Percentiles rank a stretch among this genome's conserved stretches.
Evolutionary conservation across 495 filamentous ascomycete genomes (phyloP).

Genomic region (Aspergillus avenaceus): DNA sequence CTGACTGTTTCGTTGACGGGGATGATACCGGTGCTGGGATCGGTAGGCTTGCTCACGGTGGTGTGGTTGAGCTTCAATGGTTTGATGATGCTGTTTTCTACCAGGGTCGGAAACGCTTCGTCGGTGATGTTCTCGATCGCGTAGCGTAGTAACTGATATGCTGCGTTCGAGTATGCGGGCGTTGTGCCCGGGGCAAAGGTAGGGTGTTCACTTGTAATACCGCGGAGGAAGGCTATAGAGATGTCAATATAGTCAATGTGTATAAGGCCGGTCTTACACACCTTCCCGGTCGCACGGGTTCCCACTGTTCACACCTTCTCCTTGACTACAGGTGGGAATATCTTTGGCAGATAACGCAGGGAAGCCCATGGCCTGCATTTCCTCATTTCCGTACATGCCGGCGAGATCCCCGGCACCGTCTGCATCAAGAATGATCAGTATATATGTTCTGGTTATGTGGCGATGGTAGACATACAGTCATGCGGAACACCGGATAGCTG

Average conservation of each 20-base stretch:
- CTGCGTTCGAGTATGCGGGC: conserved; percentile 58
- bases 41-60: conserved; percentile 27
- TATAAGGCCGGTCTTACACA: no score
- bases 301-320: no score
- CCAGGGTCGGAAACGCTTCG: conserved; percentile 5
- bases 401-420: conserved; percentile 17
- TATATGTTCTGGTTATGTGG: conserved; percentile 43
- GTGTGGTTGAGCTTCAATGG: conserved; percentile 37
- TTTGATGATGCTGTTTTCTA: conserved; percentile 25
- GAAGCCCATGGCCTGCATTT: conserved; percentile 25
- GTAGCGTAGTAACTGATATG: conserved; percentile 53
- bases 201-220: conserved; percentile 42
- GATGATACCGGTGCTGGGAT: conserved; percentile 26
- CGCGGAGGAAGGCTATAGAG: conserved; percentile 50
- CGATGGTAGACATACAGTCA: no score
- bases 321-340: conserved; percentile 18
- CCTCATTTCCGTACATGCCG: no score
- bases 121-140: conserved; percentile 39
- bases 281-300: conserved; percentile 22
- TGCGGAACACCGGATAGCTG: conserved; percentile 51
- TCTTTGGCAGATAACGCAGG: conserved; percentile 21
- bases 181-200: conserved; percentile 45
- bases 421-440: conserved; percentile 6
- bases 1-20: conserved; percentile 29
- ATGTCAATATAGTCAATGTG: no score